Percentiles rank a stretch among this genome's conserved stretches.
phyloP scores from a whole-genome alignment of 805 yeast species.

The Cyberlindnera bimundalis region DNA sequence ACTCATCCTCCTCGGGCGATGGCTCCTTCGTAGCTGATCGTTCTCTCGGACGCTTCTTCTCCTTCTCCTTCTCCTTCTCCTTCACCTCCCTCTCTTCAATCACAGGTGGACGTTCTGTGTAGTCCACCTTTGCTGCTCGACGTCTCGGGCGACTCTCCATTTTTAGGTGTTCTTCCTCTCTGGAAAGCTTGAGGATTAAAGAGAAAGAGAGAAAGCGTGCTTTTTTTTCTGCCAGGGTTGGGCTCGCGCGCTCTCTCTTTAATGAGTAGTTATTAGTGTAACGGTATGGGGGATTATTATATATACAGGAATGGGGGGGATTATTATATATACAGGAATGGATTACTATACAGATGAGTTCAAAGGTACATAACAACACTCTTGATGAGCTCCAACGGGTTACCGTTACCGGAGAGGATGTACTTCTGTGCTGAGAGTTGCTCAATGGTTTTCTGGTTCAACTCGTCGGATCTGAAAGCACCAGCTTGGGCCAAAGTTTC shows the following conservation, averaged over 20 bases:
- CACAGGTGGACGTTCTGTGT: conserved; percentile 10
- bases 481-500: conserved; percentile 39
- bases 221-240: too few species aligned
- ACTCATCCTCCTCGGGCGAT: conserved; percentile 14
- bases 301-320: too few species aligned
- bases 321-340: conserved; percentile 3
- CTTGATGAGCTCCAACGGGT: conserved; percentile 38
- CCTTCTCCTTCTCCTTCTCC: conserved; percentile 9
- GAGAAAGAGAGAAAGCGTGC: too few species aligned
- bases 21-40: conserved; percentile 10
- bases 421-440: conserved; percentile 46
- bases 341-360: background rate
- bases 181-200: too few species aligned
- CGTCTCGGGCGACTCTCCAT: conserved; percentile 11
- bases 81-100: conserved; percentile 2
- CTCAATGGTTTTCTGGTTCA: conserved; percentile 31
- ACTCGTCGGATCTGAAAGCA: conserved; percentile 36
- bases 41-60: conserved; percentile 10
- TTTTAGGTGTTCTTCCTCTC: too few species aligned
- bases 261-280: too few species aligned
- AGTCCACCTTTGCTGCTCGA: conserved; percentile 27
- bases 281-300: too few species aligned
- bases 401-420: conserved; percentile 61
- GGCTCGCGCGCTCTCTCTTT: too few species aligned
- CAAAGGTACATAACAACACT: conserved; percentile 25